Conservation (phyloP, 768 basidiomycete species). For the Termitomyces eurrhizus region DNA sequence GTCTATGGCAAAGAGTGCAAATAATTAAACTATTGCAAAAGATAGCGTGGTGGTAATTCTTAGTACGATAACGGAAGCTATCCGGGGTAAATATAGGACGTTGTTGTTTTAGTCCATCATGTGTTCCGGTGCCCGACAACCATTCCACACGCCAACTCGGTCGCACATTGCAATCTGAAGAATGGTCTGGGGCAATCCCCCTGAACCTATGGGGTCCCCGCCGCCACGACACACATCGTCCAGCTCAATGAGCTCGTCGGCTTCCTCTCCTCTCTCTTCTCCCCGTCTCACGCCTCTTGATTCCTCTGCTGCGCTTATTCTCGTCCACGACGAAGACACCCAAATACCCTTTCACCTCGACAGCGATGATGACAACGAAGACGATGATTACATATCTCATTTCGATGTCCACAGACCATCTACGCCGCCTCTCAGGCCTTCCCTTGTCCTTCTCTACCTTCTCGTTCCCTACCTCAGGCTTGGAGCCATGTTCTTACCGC, state of each 20-base stretch:
- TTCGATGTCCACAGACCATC: conserved; percentile 38
- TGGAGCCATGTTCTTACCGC: conserved; percentile 61
- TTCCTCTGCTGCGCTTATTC: conserved; percentile 55
- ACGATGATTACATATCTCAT: conserved; percentile 40
- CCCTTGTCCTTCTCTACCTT: conserved; percentile 64
- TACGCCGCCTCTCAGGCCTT: conserved; percentile 52
- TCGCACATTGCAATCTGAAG: neutral
- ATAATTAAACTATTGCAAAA: too few relatives aligned
- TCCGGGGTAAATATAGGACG: too few relatives aligned
- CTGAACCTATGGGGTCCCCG: conserved; percentile 13
- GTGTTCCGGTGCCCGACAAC: neutral
- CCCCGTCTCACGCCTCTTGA: conserved; percentile 27
- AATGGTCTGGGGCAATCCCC: conserved; percentile 18
- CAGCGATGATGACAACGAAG: conserved; percentile 32
- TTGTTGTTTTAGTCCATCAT: too few relatives aligned
- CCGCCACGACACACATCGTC: conserved; percentile 11
- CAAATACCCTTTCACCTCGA: conserved; percentile 34
- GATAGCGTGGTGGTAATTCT: too few relatives aligned
- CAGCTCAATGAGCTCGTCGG: conserved; percentile 24
- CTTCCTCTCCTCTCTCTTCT: conserved; percentile 20
- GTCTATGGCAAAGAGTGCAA: too few relatives aligned
- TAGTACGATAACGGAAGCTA: too few relatives aligned
- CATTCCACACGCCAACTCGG: conserved; percentile 1
- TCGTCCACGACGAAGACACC: conserved; percentile 55
- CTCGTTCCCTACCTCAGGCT: conserved; percentile 66